A percentile compares a stretch with the other conserved stretches of the same genome.
Evolutionary conservation across 23 red algal species (phyloP).

Genomic region (Porphyridium purpureum): DNA sequence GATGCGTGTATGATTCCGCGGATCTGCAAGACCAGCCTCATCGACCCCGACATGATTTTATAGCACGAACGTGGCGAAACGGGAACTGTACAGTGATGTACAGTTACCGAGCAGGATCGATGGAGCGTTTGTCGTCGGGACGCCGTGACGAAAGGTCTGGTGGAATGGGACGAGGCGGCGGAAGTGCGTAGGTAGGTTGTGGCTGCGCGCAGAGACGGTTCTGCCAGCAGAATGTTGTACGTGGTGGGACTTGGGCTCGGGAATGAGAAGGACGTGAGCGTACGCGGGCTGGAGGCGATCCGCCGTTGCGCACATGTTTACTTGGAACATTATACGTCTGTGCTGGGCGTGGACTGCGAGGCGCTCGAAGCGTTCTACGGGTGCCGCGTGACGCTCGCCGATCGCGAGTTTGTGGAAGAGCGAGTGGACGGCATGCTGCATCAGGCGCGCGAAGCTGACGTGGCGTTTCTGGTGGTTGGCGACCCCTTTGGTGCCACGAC

Average conservation of each 20-base stretch:
- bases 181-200: too few species aligned
- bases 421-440: slow-evolving; percentile 35
- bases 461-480: slow-evolving; percentile 90
- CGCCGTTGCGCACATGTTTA: slow-evolving; percentile 31
- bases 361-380: slow-evolving; percentile 47
- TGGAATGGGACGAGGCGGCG: too few species aligned
- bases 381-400: slow-evolving; percentile 36
- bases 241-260: slow-evolving; percentile 91
- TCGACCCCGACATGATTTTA: too few species aligned
- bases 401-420: slow-evolving; percentile 92
- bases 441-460: slow-evolving; percentile 22
- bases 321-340: slow-evolving; percentile 86
- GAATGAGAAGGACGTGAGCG: slow-evolving; percentile 80
- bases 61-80: too few species aligned
- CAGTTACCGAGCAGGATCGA: too few species aligned
- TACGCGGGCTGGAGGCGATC: slow-evolving; percentile 64
- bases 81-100: too few species aligned
- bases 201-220: too few species aligned
- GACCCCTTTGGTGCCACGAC: slow-evolving; percentile 96
- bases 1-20: too few species aligned
- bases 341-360: slow-evolving; percentile 34
- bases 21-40: too few species aligned
- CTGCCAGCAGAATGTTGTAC: slow-evolving; percentile 36
- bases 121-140: too few species aligned
- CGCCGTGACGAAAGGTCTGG: too few species aligned